A percentile compares a stretch with the other conserved stretches of the same genome.
phyloP scores from a whole-genome alignment of 352 stramenopile genomes.

The Phytophthora tentaculata region DNA sequence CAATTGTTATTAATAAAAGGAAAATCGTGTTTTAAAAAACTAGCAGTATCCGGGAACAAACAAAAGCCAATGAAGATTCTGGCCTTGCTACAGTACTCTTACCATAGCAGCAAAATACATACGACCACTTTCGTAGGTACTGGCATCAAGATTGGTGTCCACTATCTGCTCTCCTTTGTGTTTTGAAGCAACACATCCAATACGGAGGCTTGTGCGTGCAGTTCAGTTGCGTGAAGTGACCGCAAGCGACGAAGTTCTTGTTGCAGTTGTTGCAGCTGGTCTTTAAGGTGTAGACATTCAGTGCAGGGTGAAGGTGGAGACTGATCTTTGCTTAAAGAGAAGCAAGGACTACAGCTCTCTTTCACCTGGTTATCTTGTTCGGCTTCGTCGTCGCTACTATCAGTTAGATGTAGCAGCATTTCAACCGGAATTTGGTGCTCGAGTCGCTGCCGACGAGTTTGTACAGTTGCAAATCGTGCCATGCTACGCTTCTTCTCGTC shows the following conservation, averaged over 20 bases:
- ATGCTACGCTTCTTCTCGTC: constrained; percentile 30
- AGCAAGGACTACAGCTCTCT: constrained; percentile 3
- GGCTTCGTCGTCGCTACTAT: constrained; percentile 30
- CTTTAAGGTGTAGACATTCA: constrained; percentile 32
- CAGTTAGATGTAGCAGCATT: constrained; percentile 25
- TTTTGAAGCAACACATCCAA: constrained; percentile 23
- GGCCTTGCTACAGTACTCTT: no score
- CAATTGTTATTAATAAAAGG: no score
- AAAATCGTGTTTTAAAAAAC: no score
- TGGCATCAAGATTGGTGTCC: no score
- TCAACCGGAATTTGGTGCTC: constrained; percentile 26
- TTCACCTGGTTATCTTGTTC: constrained; percentile 18
- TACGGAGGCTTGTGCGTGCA: constrained; percentile 41
- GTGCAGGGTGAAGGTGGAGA: constrained; percentile 16
- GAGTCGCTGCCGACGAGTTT: constrained; percentile 9
- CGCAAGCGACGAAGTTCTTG: constrained; percentile 37
- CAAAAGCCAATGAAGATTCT: no score
- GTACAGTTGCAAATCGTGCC: background rate
- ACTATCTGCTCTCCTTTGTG: no score
- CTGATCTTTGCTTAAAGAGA: background rate
- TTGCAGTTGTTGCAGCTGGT: constrained; percentile 25
- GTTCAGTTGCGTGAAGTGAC: constrained; percentile 38
- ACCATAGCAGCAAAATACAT: no score
- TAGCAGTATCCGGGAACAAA: no score
- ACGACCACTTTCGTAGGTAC: no score